Evolutionary conservation across 2,329 filamentous ascomycete species (phyloP), one percentile per base, ranked within the genome.

Genomic region (Aspergillus amoenus): DNA sequence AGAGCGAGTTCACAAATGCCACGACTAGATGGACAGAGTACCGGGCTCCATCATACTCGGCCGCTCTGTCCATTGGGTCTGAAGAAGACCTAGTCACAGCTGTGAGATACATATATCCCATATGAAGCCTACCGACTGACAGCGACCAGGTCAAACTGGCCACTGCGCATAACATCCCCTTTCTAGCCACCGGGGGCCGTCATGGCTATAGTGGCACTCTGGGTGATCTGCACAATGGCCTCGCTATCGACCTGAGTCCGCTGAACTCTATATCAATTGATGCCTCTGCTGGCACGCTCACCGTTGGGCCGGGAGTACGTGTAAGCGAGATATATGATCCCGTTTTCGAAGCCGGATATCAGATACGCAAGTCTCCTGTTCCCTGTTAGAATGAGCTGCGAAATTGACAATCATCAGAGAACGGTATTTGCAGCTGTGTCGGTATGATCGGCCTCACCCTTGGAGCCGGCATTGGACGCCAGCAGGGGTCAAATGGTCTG

Each of bases 391-490:
- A 27, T 6, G 6, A 7, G 32, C 15, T 1, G n/a, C 11, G 0
- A 2, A 18, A 21, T 2, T 30, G 15, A 8, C 13, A 5, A 5
- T 2, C 11, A 11, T 40, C 2, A 44, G 22, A 37, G 13, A 45
- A 30, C 9, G 50, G 50, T 6, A 43, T 27, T 4, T 44, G 50
- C 42, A 24, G 22, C 21, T 45, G 50, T 30, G 41, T 45, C 17
- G 41, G 50, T 1, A 6, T 45, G 8, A 30, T 45, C 18, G 63
- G 64, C 22, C 56, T 58, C 21, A 62, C 60, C 5, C 54, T 66
- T 21, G 62, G 62, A 22, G 61, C 52, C 32, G 64, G 64, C 1
- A 34, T 66, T 6, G 62, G 63, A 5, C 43, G 24, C 3, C 52
- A 49, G 9, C 42, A 55, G 17, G 64, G 64, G 6, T 39, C 56